These are phyloP conservation scores for Carpinus viminea DNA, from an alignment of 306 rosid species.

Conservation along the genomic window DNA sequence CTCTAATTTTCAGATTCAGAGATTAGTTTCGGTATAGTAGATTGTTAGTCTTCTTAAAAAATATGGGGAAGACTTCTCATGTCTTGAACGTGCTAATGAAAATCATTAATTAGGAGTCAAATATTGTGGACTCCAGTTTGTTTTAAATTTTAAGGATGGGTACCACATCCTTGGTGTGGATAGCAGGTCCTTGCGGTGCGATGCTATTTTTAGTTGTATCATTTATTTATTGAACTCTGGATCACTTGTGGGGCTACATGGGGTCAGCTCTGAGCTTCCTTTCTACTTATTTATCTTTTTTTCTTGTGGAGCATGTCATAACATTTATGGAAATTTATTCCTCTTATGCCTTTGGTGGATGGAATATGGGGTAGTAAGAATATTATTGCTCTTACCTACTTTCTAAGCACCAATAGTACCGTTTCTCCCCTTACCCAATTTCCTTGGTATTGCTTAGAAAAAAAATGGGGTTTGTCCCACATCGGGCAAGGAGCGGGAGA, in stretches of 20 bases:
- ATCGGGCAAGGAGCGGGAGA: too few species aligned
- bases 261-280: neutral
- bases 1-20: slow-evolving; percentile 19
- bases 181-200: neutral
- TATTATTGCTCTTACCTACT: neutral
- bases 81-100: slow-evolving; percentile 2
- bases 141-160: neutral
- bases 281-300: neutral
- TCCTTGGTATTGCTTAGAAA: too few species aligned
- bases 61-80: slow-evolving; percentile 10
- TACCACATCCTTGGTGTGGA: neutral
- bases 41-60: slow-evolving; percentile 2
- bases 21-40: neutral
- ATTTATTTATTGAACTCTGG: neutral
- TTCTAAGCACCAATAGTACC: too few species aligned
- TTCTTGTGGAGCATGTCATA: neutral
- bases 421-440: too few species aligned
- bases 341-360: neutral
- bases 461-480: too few species aligned
- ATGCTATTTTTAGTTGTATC: neutral
- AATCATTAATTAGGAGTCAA: slow-evolving; percentile 9
- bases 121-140: neutral
- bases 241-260: neutral
- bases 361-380: neutral
- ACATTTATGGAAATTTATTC: neutral